Percentiles rank a stretch among this genome's conserved stretches.
phyloP scores from a whole-genome alignment of 140 eudicot species.

The Cichorium intybus region DNA sequence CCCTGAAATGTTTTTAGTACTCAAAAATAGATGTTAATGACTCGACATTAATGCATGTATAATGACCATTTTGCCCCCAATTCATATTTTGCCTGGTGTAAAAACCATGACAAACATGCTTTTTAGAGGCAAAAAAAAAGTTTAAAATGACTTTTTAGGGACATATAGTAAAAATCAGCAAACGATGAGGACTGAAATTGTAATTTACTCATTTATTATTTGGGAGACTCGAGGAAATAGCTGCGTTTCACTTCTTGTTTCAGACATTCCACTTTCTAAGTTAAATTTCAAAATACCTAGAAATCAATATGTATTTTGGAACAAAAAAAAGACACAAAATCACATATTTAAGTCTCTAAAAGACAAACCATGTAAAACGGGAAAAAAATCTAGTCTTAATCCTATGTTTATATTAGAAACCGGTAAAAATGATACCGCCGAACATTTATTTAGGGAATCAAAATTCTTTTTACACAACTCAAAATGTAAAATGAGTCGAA shows the following conservation, averaged over 20 bases:
- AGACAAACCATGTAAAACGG: background rate
- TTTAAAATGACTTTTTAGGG: no score
- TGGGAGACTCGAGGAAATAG: background rate
- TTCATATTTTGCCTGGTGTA: background rate
- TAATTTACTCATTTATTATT: background rate
- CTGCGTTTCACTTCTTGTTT: background rate
- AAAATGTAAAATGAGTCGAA: slow-evolving; percentile 22
- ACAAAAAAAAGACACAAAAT: background rate
- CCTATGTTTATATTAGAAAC: slow-evolving; percentile 21
- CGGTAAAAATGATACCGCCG: slow-evolving; percentile 13
- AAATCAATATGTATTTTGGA: background rate
- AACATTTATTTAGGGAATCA: slow-evolving; percentile 23
- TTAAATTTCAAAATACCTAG: background rate
- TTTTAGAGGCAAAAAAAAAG: no score
- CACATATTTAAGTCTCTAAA: background rate
- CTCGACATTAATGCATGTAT: no score
- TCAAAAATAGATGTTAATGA: no score
- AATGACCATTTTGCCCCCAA: background rate
- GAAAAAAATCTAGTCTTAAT: background rate
- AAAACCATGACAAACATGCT: background rate
- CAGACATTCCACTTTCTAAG: background rate
- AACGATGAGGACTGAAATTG: no score
- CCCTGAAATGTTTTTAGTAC: no score
- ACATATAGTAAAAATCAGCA: no score
- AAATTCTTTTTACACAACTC: slow-evolving; percentile 33